Conservation (phyloP, 2,329 filamentous ascomycete species). For the Neopestalotiopsis rosae region DNA sequence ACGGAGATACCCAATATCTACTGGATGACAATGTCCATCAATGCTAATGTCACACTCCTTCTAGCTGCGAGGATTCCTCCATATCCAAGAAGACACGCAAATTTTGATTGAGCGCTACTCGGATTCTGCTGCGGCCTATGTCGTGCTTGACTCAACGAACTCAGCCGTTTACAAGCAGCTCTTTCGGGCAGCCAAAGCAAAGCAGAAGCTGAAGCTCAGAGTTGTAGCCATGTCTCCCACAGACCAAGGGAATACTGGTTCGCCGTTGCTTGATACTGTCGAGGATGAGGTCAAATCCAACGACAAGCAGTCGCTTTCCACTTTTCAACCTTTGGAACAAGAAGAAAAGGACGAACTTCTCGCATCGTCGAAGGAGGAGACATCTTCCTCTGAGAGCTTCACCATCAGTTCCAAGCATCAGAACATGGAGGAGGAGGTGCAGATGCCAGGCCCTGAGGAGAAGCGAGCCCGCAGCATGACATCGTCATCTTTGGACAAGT, state of each 20-base stretch:
- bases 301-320: too few species aligned
- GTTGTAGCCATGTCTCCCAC: conserved; percentile 42
- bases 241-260: conserved; percentile 42
- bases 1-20: too few species aligned
- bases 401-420: too few species aligned
- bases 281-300: conserved; percentile 53
- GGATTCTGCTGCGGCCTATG: conserved; percentile 83
- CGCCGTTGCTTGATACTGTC: conserved; percentile 48
- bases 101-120: conserved; percentile 90
- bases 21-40: not conserved
- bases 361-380: not conserved
- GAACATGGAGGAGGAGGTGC: not conserved
- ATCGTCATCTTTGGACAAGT: conserved; percentile 15
- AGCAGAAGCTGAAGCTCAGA: conserved; percentile 92
- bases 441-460: conserved; percentile 26
- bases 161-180: conserved; percentile 92
- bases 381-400: conserved; percentile 8
- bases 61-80: conserved; percentile 73
- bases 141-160: conserved; percentile 80
- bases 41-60: conserved; percentile 15
- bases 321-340: conserved; percentile 3
- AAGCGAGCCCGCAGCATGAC: conserved; percentile 34
- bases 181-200: conserved; percentile 94
- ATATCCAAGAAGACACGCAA: conserved; percentile 65
- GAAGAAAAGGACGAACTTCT: conserved; percentile 15